phyloP scores from a whole-genome alignment of 116 monocot species.

The Iris pallida region DNA sequence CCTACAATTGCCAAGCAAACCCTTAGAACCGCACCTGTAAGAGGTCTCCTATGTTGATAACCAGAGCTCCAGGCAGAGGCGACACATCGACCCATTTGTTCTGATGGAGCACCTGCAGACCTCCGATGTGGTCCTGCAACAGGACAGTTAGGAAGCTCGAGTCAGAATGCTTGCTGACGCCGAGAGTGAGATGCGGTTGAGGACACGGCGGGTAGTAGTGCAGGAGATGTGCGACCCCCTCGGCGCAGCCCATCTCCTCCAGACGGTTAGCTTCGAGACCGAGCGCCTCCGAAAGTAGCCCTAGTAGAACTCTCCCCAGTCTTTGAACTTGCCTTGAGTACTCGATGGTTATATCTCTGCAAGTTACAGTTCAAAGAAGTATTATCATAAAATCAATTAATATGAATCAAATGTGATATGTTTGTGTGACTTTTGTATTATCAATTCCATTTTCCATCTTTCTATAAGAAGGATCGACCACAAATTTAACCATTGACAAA shows the following conservation, averaged over 20 bases:
- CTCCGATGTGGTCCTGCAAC: slow-evolving; percentile 56
- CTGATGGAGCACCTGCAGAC: slow-evolving; percentile 49
- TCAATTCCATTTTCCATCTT: neutral
- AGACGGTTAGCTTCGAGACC: slow-evolving; percentile 23
- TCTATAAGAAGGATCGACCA: too few relatives aligned
- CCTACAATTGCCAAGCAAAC: too few relatives aligned
- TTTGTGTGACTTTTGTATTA: neutral
- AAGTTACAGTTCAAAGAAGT: neutral
- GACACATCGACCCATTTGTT: slow-evolving; percentile 50
- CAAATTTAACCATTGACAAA: too few relatives aligned
- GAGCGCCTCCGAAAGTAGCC: slow-evolving; percentile 38
- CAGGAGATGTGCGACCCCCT: slow-evolving; percentile 14
- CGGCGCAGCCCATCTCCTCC: slow-evolving; percentile 32
- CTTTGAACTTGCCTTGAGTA: slow-evolving; percentile 22
- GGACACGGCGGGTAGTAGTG: slow-evolving; percentile 39
- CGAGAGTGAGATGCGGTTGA: slow-evolving; percentile 50
- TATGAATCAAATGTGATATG: too few relatives aligned
- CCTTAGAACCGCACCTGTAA: slow-evolving; percentile 29
- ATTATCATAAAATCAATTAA: too few relatives aligned
- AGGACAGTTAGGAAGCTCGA: slow-evolving; percentile 47
- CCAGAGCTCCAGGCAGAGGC: slow-evolving; percentile 31
- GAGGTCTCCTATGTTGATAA: slow-evolving; percentile 58
- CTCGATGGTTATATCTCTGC: slow-evolving; percentile 26
- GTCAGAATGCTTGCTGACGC: slow-evolving; percentile 55
- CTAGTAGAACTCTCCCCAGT: slow-evolving; percentile 25